Percentiles rank a stretch among this genome's conserved stretches.
phyloP scores from a whole-genome alignment of 1,284 basidiomycete species.

The Malassezia nana region DNA sequence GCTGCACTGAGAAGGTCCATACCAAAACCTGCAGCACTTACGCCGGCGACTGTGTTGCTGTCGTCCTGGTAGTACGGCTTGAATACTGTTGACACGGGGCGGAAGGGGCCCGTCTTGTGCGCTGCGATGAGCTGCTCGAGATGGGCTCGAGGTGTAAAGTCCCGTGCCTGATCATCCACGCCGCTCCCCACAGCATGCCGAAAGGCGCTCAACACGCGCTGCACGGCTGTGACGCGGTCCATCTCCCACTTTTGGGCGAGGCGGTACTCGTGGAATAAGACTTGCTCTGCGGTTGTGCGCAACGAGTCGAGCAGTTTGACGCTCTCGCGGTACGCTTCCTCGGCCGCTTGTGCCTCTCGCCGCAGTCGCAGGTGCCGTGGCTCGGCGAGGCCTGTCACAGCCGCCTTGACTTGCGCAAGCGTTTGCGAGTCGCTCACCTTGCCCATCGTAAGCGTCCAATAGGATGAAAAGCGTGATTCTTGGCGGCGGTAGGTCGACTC shows the following conservation, averaged over 20 bases:
- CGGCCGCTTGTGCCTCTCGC: constrained; percentile 36
- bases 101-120: constrained; percentile 36
- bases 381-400: constrained; percentile 34
- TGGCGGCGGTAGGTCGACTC: constrained; percentile 24
- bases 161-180: background rate
- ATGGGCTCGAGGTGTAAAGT: constrained; percentile 7
- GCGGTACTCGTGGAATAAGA: constrained; percentile 36
- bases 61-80: constrained; percentile 47
- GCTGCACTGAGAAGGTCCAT: constrained; percentile 32
- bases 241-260: constrained; percentile 36
- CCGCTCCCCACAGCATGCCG: constrained; percentile 8
- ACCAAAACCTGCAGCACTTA: constrained; percentile 34
- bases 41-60: constrained; percentile 24
- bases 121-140: constrained; percentile 27
- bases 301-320: constrained; percentile 35
- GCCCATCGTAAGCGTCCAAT: constrained; percentile 35
- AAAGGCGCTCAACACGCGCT: constrained; percentile 28
- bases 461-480: constrained; percentile 17
- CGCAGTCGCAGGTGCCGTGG: constrained; percentile 35
- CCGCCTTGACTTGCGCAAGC: constrained; percentile 31
- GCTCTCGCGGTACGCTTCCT: constrained; percentile 30
- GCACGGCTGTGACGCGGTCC: constrained; percentile 37
- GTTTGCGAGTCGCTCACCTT: constrained; percentile 21
- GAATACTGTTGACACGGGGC: constrained; percentile 34
- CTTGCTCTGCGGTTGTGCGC: constrained; percentile 35